phyloP scores from a whole-genome alignment of 2,329 filamentous ascomycete genomes.

The Coniella vitis region DNA sequence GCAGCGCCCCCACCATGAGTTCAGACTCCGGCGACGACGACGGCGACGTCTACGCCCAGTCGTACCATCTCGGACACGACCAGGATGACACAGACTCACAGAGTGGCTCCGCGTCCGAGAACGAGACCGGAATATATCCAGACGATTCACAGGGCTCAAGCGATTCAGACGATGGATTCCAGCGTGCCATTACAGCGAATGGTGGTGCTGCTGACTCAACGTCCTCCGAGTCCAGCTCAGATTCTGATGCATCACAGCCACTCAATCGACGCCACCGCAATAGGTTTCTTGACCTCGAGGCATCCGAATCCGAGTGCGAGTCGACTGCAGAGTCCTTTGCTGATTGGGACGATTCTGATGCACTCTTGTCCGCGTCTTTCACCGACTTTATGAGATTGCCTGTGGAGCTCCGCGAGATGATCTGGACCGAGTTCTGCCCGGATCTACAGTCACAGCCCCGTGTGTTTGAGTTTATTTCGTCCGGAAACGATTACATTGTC shows the following conservation, averaged over 20 bases:
- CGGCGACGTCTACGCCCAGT: too few relatives aligned
- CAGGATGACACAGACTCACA: neutral
- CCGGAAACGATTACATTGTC: neutral
- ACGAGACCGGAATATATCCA: neutral
- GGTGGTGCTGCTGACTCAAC: too few relatives aligned
- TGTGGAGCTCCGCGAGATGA: constrained; percentile 26
- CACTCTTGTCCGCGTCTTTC: constrained; percentile 12
- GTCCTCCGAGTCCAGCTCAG: neutral
- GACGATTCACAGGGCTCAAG: too few relatives aligned
- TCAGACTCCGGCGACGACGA: neutral
- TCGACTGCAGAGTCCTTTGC: neutral
- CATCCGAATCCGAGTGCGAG: constrained; percentile 8
- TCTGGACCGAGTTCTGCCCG: constrained; percentile 29
- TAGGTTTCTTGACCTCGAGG: constrained; percentile 12
- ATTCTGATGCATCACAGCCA: neutral
- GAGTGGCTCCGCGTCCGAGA: neutral
- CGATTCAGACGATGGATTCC: too few relatives aligned
- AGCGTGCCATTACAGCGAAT: too few relatives aligned
- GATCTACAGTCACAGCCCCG: constrained; percentile 23
- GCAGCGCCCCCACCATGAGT: neutral
- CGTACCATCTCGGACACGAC: neutral
- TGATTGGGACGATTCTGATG: neutral
- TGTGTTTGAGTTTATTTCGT: constrained; percentile 22
- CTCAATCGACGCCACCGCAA: neutral
- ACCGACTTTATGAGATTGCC: constrained; percentile 25